Conservation (phyloP, 2,329 filamentous ascomycete species). For the Fusarium sp. region DNA sequence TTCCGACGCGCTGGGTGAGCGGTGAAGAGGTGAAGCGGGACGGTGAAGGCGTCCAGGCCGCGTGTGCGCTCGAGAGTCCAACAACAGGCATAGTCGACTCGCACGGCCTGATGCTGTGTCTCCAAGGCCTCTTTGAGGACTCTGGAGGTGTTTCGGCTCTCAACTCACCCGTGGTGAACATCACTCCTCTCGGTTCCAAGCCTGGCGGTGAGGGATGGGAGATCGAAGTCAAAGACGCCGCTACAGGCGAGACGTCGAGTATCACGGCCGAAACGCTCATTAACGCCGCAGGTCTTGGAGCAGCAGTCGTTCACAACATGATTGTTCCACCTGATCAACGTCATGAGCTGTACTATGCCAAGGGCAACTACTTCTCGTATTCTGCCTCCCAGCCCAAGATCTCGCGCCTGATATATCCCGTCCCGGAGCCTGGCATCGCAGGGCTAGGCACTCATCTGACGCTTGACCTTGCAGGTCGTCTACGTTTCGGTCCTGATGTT, state of each 20-base stretch:
- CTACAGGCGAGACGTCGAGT: slow-evolving; percentile 61
- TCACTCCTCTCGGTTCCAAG: slow-evolving; percentile 63
- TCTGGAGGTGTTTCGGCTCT: slow-evolving; percentile 80
- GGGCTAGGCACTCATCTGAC: slow-evolving; percentile 95
- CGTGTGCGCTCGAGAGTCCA: slow-evolving; percentile 77
- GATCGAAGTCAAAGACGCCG: slow-evolving; percentile 66
- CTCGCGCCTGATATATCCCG: slow-evolving; percentile 86
- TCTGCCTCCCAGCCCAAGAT: slow-evolving; percentile 71
- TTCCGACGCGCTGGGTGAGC: slow-evolving; percentile 79
- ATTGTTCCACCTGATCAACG: slow-evolving; percentile 72
- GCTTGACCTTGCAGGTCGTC: slow-evolving; percentile 83
- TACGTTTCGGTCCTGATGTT: slow-evolving; percentile 94
- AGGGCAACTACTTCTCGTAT: slow-evolving; percentile 96
- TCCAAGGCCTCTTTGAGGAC: slow-evolving; percentile 83
- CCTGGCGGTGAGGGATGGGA: slow-evolving; percentile 75
- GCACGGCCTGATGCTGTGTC: slow-evolving; percentile 84
- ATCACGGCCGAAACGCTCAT: slow-evolving; percentile 83
- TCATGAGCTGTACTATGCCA: slow-evolving; percentile 81
- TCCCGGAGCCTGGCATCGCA: slow-evolving; percentile 81
- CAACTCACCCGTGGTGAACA: slow-evolving; percentile 71
- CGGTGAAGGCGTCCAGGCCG: slow-evolving; percentile 83
- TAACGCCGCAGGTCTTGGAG: slow-evolving; percentile 87
- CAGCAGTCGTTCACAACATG: slow-evolving; percentile 84
- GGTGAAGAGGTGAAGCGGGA: slow-evolving; percentile 69
- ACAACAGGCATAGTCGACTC: slow-evolving; percentile 92